phyloP scores from a whole-genome alignment of 1,284 basidiomycete species.

The Coriolopsis trogii region DNA sequence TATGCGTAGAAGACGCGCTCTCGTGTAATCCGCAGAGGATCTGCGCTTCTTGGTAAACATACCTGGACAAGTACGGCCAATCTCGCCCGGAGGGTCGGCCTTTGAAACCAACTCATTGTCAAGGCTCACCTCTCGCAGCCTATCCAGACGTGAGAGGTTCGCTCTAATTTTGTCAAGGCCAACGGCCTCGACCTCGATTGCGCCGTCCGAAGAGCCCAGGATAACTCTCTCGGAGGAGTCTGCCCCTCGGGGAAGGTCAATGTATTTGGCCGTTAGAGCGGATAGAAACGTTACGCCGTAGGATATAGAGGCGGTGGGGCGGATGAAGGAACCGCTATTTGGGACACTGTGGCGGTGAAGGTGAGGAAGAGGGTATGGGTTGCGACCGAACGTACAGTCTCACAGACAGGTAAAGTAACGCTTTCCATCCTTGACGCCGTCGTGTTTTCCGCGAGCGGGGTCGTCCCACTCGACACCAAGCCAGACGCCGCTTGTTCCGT shows the following conservation, averaged over 20 bases:
- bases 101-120: constrained; percentile 68
- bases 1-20: no score
- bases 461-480: constrained; percentile 97
- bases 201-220: constrained; percentile 80
- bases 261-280: constrained; percentile 79
- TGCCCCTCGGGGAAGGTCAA: constrained; percentile 60
- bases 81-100: constrained; percentile 56
- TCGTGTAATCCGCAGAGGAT: no score
- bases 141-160: constrained; percentile 69
- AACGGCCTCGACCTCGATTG: constrained; percentile 88
- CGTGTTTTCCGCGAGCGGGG: constrained; percentile 81
- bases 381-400: constrained; percentile 32
- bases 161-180: constrained; percentile 77
- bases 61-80: constrained; percentile 71
- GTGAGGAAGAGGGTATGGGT: constrained; percentile 14
- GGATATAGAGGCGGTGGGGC: constrained; percentile 57
- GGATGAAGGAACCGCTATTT: constrained; percentile 75
- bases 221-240: constrained; percentile 60
- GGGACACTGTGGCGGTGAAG: constrained; percentile 24
- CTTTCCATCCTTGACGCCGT: constrained; percentile 77
- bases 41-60: constrained; percentile 33
- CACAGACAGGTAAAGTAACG: constrained; percentile 83
- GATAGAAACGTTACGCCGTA: constrained; percentile 75
- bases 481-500: constrained; percentile 75
- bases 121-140: constrained; percentile 78